A percentile compares a stretch with the other conserved stretches of the same genome.
These are phyloP conservation scores for Candida xiaguanensis DNA, from an alignment of 805 yeast species.

Conservation along the genomic window DNA sequence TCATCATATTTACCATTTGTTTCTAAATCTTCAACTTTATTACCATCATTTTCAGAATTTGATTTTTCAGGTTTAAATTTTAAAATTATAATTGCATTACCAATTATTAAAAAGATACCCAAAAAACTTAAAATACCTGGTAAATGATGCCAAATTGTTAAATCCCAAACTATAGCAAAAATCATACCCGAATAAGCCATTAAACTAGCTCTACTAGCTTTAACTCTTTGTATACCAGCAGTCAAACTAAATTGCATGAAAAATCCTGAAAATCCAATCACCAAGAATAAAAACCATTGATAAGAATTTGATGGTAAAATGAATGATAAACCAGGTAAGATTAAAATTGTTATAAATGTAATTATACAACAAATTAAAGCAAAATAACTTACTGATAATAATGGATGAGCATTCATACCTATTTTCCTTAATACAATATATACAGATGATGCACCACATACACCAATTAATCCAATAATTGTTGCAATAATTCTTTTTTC, in stretches of 20 bases:
- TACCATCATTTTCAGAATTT: constrained; percentile 8
- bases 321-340: constrained; percentile 58
- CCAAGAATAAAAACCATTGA: constrained; percentile 63
- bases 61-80: constrained; percentile 14
- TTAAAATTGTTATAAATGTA: constrained; percentile 48
- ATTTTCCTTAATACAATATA: constrained; percentile 70
- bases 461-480: constrained; percentile 60
- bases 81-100: constrained; percentile 57
- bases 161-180: constrained; percentile 76
- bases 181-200: constrained; percentile 75
- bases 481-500: constrained; percentile 60
- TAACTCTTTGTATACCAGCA: constrained; percentile 77
- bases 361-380: constrained; percentile 58
- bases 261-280: constrained; percentile 77
- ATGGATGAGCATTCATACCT: constrained; percentile 76
- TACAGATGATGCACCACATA: constrained; percentile 65
- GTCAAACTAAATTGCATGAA: constrained; percentile 76
- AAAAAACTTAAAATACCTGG: constrained; percentile 67
- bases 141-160: constrained; percentile 63
- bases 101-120: constrained; percentile 68
- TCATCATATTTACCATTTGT: constrained; percentile 10
- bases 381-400: constrained; percentile 74
- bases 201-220: constrained; percentile 71
- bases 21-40: constrained; percentile 9
- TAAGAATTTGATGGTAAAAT: constrained; percentile 53